Percentiles rank a stretch among this genome's conserved stretches.
Conservation (phyloP, 2,329 filamentous ascomycete species). For the Neurospora crassa region DNA sequence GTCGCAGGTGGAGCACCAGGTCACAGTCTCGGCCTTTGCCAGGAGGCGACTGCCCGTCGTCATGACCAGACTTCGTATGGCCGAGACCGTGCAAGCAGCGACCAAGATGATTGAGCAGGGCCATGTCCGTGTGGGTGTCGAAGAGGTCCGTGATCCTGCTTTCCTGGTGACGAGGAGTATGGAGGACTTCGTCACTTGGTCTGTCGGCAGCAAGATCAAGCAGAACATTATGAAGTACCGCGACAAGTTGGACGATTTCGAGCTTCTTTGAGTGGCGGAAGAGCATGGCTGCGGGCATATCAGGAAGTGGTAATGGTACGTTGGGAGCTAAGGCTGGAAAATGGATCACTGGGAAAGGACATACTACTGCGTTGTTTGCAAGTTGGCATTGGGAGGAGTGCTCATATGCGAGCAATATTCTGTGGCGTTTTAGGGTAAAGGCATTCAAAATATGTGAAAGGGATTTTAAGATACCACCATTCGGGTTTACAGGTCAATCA, state of each 20-base stretch:
- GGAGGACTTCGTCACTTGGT: slow-evolving; percentile 96
- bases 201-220: slow-evolving; percentile 95
- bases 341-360: background rate
- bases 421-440: background rate
- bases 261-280: slow-evolving; percentile 54
- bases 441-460: background rate
- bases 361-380: background rate
- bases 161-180: slow-evolving; percentile 82
- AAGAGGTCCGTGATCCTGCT: slow-evolving; percentile 81
- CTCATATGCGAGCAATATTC: background rate
- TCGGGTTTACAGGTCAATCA: background rate
- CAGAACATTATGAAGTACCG: slow-evolving; percentile 89
- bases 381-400: background rate
- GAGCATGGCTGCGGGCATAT: background rate
- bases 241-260: slow-evolving; percentile 92
- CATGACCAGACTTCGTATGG: slow-evolving; percentile 72
- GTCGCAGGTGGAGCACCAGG: slow-evolving; percentile 75
- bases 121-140: slow-evolving; percentile 83
- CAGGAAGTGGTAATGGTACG: background rate
- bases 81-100: slow-evolving; percentile 76
- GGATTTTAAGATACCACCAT: background rate
- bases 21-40: slow-evolving; percentile 84
- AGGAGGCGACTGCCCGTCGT: slow-evolving; percentile 76
- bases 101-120: slow-evolving; percentile 89
- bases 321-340: background rate